Base-by-base conservation (phyloP, 495 filamentous ascomycete genomes). In the Cryomyces minteri region DNA sequence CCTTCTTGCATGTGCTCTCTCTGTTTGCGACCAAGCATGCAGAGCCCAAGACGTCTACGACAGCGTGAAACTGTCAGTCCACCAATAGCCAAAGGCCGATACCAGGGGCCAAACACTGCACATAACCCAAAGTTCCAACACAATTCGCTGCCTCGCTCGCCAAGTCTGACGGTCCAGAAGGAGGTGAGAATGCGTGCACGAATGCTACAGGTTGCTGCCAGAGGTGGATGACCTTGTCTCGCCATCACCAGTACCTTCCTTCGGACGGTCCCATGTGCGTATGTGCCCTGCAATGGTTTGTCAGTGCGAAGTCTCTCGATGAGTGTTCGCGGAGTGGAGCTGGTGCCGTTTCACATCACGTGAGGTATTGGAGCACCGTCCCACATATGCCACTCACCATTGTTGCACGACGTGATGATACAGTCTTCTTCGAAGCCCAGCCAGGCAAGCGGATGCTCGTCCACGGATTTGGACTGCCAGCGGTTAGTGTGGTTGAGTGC, bases 341-440 rank as follows among this genome's bases (percentile, higher is more conserved):
- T 32, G 31, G 47, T 40, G 30, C 10, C 43, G 10, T 10, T 31
- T 12, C 6, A 18, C 1, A 2, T 11, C 5, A 12, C 39, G 44
- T 43, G 39, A 31, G 41, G 54, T 48, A 45, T 1, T 1, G 18
- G 18, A 25, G 18, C 18, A 25, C 18, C 18, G 18, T 25, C 18
- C 18, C 18, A 1, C 18, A 25, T 2, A 1, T 25, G 25, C 48
- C 43, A 61, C 73, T 60, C 63, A 90, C 86, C 87, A 63, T 76
- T 76, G 52, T 80, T 77, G 56, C 87, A 95, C 46, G 82, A 81
- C n/a, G 85, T 93, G 53, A 95, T 75, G 39, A 98, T 88, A 30
- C 78, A 80, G 55, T 93, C 78, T 60, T 94, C 81, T 49, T 86
- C 84, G 55, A 98, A 98, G 8, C 77, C 79, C 12, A 98, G 56